Evolutionary conservation across 805 yeast genomes (phyloP).

Genomic region (Pichia exigua): DNA sequence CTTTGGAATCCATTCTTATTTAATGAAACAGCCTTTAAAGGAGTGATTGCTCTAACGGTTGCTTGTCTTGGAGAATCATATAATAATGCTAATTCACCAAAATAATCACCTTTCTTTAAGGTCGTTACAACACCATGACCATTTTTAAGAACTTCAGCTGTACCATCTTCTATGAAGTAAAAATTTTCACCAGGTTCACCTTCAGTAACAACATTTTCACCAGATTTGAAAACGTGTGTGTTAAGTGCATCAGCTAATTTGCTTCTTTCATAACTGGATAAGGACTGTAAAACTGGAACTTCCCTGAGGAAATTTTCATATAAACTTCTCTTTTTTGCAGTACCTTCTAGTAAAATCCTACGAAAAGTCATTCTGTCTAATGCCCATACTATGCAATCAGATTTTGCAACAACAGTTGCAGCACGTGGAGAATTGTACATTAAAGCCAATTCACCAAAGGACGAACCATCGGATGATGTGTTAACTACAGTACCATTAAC

Average conservation of each 20-base stretch:
- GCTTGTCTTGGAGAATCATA: slow-evolving; percentile 94
- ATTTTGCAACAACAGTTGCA: slow-evolving; percentile 75
- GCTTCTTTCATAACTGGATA: slow-evolving; percentile 74
- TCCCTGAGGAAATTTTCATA: slow-evolving; percentile 83
- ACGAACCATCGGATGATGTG: slow-evolving; percentile 75
- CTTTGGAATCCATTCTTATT: slow-evolving; percentile 92
- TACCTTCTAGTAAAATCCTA: slow-evolving; percentile 81
- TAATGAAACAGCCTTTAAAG: slow-evolving; percentile 82
- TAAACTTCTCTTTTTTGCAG: slow-evolving; percentile 82
- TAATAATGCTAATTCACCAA: slow-evolving; percentile 91
- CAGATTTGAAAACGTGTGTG: slow-evolving; percentile 63
- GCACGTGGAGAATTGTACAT: slow-evolving; percentile 98
- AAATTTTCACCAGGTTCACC: slow-evolving; percentile 81
- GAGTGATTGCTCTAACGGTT: slow-evolving; percentile 69
- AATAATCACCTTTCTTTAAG: slow-evolving; percentile 78
- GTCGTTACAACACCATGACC: slow-evolving; percentile 53
- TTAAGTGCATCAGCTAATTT: slow-evolving; percentile 92
- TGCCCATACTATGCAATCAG: slow-evolving; percentile 80
- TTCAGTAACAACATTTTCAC: slow-evolving; percentile 69
- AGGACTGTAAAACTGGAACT: slow-evolving; percentile 69
- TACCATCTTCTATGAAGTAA: slow-evolving; percentile 72
- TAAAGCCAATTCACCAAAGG: slow-evolving; percentile 93
- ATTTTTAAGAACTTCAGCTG: slow-evolving; percentile 62
- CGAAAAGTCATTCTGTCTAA: slow-evolving; percentile 90
- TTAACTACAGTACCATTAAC: slow-evolving; percentile 66